Evolutionary conservation across 2,329 filamentous ascomycete genomes (phyloP).

Genomic region (Lecanosticta acicola): DNA sequence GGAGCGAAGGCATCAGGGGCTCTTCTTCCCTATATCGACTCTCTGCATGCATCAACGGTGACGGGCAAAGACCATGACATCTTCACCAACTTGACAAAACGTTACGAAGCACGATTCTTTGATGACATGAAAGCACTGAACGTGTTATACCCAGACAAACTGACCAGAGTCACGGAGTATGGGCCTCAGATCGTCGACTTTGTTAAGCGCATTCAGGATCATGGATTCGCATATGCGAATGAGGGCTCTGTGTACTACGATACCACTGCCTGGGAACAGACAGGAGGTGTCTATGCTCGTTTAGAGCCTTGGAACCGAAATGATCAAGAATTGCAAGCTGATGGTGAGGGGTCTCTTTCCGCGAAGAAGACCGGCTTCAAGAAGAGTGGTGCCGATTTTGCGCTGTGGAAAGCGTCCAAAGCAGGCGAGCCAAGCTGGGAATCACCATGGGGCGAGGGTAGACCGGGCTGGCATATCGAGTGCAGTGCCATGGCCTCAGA

Average conservation of each 20-base stretch:
- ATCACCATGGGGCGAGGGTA: conserved; percentile 78
- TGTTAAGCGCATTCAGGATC: conserved; percentile 73
- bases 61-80: conserved; percentile 62
- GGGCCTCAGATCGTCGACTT: conserved; percentile 81
- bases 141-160: conserved; percentile 70
- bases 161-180: conserved; percentile 90
- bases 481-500: conserved; percentile 94
- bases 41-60: conserved; percentile 51
- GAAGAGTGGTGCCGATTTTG: conserved; percentile 75
- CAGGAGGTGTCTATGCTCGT: conserved; percentile 78
- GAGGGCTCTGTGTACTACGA: conserved; percentile 88
- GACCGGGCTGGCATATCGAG: conserved; percentile 96
- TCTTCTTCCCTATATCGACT: conserved; percentile 75
- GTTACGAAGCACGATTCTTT: conserved; percentile 82
- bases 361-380: conserved; percentile 56
- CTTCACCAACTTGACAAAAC: conserved; percentile 78
- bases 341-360: conserved; percentile 78
- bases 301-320: conserved; percentile 80
- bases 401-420: conserved; percentile 89
- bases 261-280: conserved; percentile 76
- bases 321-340: conserved; percentile 75
- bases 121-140: conserved; percentile 84
- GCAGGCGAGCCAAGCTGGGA: conserved; percentile 87
- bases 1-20: conserved; percentile 60
- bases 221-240: conserved; percentile 71